These are phyloP conservation scores for Acanthamoeba castellanii DNA, from an alignment of 208 protist species.

Conservation along the genomic window DNA sequence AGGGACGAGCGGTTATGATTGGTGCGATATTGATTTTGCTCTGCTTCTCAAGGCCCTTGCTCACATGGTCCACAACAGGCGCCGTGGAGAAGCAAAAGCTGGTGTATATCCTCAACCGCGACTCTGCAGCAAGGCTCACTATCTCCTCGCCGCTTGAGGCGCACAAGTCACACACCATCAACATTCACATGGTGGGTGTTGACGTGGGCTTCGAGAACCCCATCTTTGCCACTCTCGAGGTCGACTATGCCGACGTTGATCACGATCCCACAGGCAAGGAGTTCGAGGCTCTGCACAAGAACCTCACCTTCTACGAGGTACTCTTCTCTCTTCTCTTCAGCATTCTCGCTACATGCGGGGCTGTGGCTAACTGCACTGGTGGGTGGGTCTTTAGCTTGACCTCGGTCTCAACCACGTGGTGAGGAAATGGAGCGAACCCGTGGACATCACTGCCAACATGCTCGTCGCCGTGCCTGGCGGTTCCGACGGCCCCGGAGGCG, in stretches of 20 bases:
- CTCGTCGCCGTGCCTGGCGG: constrained; percentile 92
- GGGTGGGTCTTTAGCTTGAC: constrained; percentile 91
- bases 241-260: constrained; percentile 89
- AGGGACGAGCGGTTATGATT: constrained; percentile 96
- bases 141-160: constrained; percentile 96
- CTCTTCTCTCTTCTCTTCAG: background rate
- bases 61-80: constrained; percentile 33
- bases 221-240: constrained; percentile 94
- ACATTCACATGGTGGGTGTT: constrained; percentile 91
- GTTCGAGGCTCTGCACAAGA: constrained; percentile 47
- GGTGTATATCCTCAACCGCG: constrained; percentile 95
- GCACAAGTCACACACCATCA: constrained; percentile 92
- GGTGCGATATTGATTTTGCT: constrained; percentile 82
- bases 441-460: constrained; percentile 94
- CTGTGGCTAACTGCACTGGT: background rate
- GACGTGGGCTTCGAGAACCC: constrained; percentile 97
- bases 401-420: constrained; percentile 98
- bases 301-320: constrained; percentile 77
- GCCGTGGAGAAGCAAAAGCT: constrained; percentile 96
- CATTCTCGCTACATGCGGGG: background rate
- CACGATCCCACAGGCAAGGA: constrained; percentile 84
- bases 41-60: background rate
- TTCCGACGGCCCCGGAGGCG: constrained; percentile 95
- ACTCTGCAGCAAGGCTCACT: constrained; percentile 90
- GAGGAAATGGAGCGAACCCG: constrained; percentile 94